Base-by-base conservation (phyloP, 768 basidiomycete genomes). In the Russula emetica region DNA sequence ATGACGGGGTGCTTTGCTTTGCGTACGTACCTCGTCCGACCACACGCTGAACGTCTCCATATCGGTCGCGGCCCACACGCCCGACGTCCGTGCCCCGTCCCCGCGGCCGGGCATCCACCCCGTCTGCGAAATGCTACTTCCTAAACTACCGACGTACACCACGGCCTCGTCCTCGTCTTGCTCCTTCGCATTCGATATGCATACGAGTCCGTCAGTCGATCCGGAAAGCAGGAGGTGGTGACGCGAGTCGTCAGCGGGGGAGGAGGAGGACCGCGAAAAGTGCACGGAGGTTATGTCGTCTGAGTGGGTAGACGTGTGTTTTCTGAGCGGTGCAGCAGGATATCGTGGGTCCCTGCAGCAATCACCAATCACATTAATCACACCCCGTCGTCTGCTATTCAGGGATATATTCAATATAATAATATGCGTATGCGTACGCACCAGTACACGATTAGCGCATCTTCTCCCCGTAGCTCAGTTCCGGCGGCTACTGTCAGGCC, bases 1-100 rank as follows among this genome's bases (percentile, higher is more conserved):
- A 1, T n/a, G 5, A 22, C 7, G 14, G 16, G 34, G 32, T 13
- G 1, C 13, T 20, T 49, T 49, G 10, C 1, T 4, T 8, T 26
- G 64, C 73, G 34, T 63, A 87, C 90, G 9, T 34, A 40, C 38
- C 75, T 92, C 88, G 53, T 74, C 74, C 30, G 86, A 83, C 95
- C 94, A 98, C 16, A 83, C 80, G 61, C 89, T 88, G 68, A 95
- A 89, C 0, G 90, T 93, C 74, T 98, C 94, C 94, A 97, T 97
- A 75, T 97, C 95, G 67, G 92, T 94, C 13, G 85, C 82, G 26
- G 87, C 88, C 93, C 94, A 97, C 9, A 94, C 78, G 53, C 73
- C 76, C 38, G 38, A 2, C 34, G 76, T 75, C 18, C 66, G 71
- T 5, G 74, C 34, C 34, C 32, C 11, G 11, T n/a, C n/a, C n/a